A percentile compares a stretch with the other conserved stretches of the same genome.
Conservation (phyloP, 345 rosid genomes). For the Physaria fendleri region DNA sequence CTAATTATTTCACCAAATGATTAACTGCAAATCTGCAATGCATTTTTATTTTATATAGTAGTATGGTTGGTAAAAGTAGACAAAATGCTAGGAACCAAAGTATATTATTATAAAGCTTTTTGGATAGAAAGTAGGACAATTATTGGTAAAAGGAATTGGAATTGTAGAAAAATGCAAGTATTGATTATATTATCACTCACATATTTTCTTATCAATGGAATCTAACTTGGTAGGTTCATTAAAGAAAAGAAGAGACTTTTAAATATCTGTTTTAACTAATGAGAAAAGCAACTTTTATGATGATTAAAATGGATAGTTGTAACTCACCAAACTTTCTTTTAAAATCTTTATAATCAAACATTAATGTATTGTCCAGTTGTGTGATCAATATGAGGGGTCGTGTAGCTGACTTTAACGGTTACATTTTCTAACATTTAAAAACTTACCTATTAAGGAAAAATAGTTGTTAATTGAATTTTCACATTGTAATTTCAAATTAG, state of each 20-base stretch:
- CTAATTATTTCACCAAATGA: neutral
- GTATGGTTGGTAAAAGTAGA: slow-evolving; percentile 28
- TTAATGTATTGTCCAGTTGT: slow-evolving; percentile 19
- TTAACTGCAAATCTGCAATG: neutral
- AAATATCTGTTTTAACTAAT: slow-evolving; percentile 4
- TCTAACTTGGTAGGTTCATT: slow-evolving; percentile 33
- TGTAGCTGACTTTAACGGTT: slow-evolving; percentile 10
- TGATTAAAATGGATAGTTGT: slow-evolving; percentile 29
- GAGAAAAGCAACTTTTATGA: slow-evolving; percentile 5
- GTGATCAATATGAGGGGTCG: slow-evolving; percentile 17
- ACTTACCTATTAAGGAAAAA: neutral
- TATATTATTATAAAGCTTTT: neutral
- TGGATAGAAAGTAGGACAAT: slow-evolving; percentile 17
- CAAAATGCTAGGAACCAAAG: slow-evolving; percentile 18
- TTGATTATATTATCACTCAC: slow-evolving; percentile 11
- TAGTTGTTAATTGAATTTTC: neutral
- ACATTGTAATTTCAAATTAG: neutral
- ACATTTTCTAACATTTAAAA: slow-evolving; percentile 3
- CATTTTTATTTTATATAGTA: neutral
- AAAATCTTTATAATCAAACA: slow-evolving; percentile 16
- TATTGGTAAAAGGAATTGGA: slow-evolving; percentile 20
- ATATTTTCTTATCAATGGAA: slow-evolving; percentile 25
- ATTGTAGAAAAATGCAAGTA: slow-evolving; percentile 20
- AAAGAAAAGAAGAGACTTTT: slow-evolving; percentile 22
- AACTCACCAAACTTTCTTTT: slow-evolving; percentile 30